Evolutionary conservation across 805 yeast species (phyloP), one percentile per base, ranked within the genome.

Genomic region (Isabelozyma pseudorhagii): DNA sequence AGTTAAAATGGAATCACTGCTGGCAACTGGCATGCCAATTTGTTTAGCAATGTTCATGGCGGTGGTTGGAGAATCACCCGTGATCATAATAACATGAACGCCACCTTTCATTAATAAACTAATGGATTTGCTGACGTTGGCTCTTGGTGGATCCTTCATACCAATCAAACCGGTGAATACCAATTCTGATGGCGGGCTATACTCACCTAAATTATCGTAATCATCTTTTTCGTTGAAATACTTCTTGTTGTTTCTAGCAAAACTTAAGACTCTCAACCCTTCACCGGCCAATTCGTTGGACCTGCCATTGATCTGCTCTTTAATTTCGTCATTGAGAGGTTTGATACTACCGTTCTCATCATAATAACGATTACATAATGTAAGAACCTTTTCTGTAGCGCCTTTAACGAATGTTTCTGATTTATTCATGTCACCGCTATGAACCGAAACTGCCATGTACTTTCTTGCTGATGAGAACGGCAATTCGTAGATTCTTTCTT

Each of bases 81-180:
- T 94, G 55, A 94, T 93, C 98, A 94, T 94, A 46, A 94, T 89
- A n/a, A 94, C 90, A 62, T 90, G 96, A 40, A 94, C 99, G 42
- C 98, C 97, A 53, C 98, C 97, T 61, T 84, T 84, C 74, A 91
- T 77, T 50, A 94, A 77, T 54, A 83, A 77, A 38, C 87, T 80
- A 50, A 94, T 81, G 1, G 97, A 87, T 45, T 77, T 73, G 45
- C 82, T 79, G 3, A 94, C 98, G 53, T 86, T 84, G 8, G 92
- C 87, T 61, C 99, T 82, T 50, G 99, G 99, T 8, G 99, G 99
- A 69, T 94, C 99, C 60, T 89, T 90, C 96, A 94, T 91, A 49
- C 97, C 98, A 54, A 90, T 77, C 42, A 94, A 70, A 10, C 99
- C 99, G 55, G 88, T 79, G 62, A 93, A 93, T 2, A 81, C 75